Base-by-base conservation (phyloP, 768 basidiomycete species). In the Lactifluus echinatus region DNA sequence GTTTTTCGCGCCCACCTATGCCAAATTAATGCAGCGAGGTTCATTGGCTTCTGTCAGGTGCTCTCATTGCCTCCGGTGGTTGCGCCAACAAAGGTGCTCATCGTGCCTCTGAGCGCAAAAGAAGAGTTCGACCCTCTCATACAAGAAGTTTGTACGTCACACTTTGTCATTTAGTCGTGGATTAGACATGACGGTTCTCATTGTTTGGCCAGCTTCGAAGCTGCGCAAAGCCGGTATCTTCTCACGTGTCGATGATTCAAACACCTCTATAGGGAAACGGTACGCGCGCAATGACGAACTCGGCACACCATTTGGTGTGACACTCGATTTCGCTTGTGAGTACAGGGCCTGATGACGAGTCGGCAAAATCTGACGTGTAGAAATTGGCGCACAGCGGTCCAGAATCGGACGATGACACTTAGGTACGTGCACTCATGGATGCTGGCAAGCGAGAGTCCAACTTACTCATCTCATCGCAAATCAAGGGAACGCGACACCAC, bases 281-380 rank as follows among this genome's bases (percentile, higher is more conserved):
- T 98, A 98, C 73, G 84, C 96, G 12, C 83, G 96, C 57, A 99
- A 98, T 72, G 96, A 99, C 72, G 96, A 98, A 73, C 80, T 99
- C 44, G 96, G 96, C 62, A 98, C 96, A 29, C 96, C 96, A 1
- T 99, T 87, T 71, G 96, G 95, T 49, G 79, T 95, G 56, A 99
- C 96, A 1, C 78, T 98, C 55, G 95, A 97, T 72, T 97, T 98
- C 73, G 96, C 94, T 6, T 84, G 85, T 87, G 64, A 67, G 82
- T 75, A 44, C 21, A 5, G 49, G 29, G 43, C 45, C 50, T 54
- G 53, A 53, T 59, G 56, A 55, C 63, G 56, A 40, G 49, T 19
- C 61, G 50, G 33, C 58, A 40, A 48, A n/a, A 51, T 26, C 55
- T 56, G 50, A 56, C 46, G 33, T 60, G 45, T 42, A 36, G 37